Evolutionary conservation across 345 rosid species (phyloP).

Genomic region (Crucihimalaya himalaica): DNA sequence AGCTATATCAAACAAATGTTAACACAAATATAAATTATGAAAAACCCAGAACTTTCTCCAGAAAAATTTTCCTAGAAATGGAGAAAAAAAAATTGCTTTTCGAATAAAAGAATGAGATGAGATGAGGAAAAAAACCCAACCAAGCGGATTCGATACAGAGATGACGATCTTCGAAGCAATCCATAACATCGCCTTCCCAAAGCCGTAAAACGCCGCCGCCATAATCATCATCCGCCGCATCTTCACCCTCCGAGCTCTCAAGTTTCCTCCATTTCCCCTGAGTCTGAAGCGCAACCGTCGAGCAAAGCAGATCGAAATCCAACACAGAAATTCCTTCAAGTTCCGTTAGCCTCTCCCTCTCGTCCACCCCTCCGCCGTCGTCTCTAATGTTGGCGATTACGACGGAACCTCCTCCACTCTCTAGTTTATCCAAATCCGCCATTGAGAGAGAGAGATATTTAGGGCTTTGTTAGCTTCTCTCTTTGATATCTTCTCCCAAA

Average conservation of each 20-base stretch:
- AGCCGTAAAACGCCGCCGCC: slow-evolving; percentile 76
- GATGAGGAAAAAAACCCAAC: slow-evolving; percentile 44
- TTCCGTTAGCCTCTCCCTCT: slow-evolving; percentile 45
- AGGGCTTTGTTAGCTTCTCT: slow-evolving; percentile 28
- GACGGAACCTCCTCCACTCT: slow-evolving; percentile 27
- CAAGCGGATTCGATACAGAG: slow-evolving; percentile 77
- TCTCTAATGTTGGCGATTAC: not conserved
- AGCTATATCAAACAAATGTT: not conserved
- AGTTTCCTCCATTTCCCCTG: slow-evolving; percentile 78
- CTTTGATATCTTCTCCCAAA: slow-evolving; percentile 27
- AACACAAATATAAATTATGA: not conserved
- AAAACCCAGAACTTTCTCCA: not conserved
- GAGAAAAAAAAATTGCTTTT: not conserved
- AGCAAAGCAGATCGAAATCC: slow-evolving; percentile 89
- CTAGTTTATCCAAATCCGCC: slow-evolving; percentile 52
- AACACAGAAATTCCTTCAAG: slow-evolving; percentile 66
- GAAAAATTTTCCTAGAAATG: not conserved
- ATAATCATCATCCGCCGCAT: slow-evolving; percentile 43
- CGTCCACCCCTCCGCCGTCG: slow-evolving; percentile 17
- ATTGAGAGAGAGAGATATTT: slow-evolving; percentile 32
- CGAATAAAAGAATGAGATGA: not conserved
- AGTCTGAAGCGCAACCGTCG: slow-evolving; percentile 88
- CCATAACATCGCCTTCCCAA: slow-evolving; percentile 95
- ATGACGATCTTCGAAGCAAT: slow-evolving; percentile 76
- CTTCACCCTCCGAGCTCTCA: slow-evolving; percentile 40